Conservation (phyloP, 2,329 filamentous ascomycete species). For the Diaporthe destruens region DNA sequence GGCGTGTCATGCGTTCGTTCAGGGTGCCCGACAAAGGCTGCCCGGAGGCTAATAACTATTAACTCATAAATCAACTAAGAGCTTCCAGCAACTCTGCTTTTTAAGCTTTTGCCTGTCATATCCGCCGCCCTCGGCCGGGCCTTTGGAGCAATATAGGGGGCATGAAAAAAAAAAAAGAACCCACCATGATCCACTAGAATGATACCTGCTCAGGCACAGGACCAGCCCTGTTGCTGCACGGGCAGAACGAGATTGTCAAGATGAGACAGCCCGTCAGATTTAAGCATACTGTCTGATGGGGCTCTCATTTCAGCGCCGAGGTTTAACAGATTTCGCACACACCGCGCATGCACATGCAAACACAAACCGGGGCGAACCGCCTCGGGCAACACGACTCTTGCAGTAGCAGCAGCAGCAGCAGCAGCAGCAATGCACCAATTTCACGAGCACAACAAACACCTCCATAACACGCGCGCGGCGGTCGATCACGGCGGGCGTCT, state of each 20-base stretch:
- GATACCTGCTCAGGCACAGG: constrained; percentile 10
- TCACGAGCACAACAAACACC: constrained; percentile 3
- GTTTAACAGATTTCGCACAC: constrained; percentile 10
- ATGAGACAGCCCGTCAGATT: constrained; percentile 20
- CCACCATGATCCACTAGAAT: too few relatives aligned
- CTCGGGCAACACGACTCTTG: constrained; percentile 6
- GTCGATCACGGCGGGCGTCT: constrained; percentile 17
- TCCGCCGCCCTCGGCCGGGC: neutral
- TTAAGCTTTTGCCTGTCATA: neutral
- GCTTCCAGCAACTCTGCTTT: constrained; percentile 22
- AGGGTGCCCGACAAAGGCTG: constrained; percentile 21
- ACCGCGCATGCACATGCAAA: too few relatives aligned
- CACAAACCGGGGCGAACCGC: neutral
- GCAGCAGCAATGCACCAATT: neutral
- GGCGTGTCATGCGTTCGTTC: constrained; percentile 27
- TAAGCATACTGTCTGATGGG: neutral
- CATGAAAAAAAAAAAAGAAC: neutral
- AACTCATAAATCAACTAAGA: neutral
- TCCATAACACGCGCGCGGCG: constrained; percentile 22
- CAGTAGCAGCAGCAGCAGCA: neutral
- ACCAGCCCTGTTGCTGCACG: constrained; percentile 13
- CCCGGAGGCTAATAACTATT: constrained; percentile 17
- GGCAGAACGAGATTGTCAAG: neutral
- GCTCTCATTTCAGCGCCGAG: constrained; percentile 24
- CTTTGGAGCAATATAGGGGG: neutral